Evolutionary conservation across 306 rosid genomes (phyloP).

Genomic region (Hippophae tibetana): DNA sequence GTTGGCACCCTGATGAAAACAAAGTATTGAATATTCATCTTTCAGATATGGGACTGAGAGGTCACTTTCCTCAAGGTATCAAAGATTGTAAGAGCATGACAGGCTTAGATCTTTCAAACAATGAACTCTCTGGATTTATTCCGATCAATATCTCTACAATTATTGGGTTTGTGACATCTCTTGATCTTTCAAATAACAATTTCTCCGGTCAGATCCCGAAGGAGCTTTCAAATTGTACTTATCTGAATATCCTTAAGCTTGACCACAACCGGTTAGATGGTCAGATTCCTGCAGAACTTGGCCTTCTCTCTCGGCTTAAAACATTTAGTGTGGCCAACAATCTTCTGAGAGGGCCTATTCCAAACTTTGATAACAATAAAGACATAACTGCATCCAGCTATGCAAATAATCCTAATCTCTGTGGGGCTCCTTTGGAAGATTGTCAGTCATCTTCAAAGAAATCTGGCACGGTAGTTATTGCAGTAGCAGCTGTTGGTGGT

Average conservation of each 20-base stretch:
- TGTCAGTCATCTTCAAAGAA: constrained; percentile 26
- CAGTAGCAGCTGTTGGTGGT: constrained; percentile 69
- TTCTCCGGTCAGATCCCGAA: constrained; percentile 51
- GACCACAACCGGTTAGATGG: constrained; percentile 52
- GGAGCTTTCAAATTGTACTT: constrained; percentile 32
- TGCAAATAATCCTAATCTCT: constrained; percentile 59
- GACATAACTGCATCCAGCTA: constrained; percentile 1
- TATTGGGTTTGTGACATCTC: constrained; percentile 8
- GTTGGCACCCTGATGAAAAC: constrained; percentile 92
- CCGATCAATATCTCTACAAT: constrained; percentile 27
- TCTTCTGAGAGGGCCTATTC: constrained; percentile 55
- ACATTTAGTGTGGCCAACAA: constrained; percentile 41
- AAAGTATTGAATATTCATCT: constrained; percentile 53
- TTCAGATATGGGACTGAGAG: constrained; percentile 66
- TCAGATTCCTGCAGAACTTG: constrained; percentile 39
- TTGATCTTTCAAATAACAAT: constrained; percentile 70
- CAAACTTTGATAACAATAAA: not conserved
- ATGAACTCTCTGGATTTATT: constrained; percentile 46
- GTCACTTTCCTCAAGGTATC: constrained; percentile 46
- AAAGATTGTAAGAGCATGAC: constrained; percentile 58
- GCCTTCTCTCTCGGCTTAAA: constrained; percentile 35
- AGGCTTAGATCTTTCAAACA: constrained; percentile 68
- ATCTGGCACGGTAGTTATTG: constrained; percentile 46
- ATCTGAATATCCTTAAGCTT: constrained; percentile 52
- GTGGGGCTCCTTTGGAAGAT: constrained; percentile 21